phyloP scores from a whole-genome alignment of 345 rosid genomes.

The Euclidium syriacum region DNA sequence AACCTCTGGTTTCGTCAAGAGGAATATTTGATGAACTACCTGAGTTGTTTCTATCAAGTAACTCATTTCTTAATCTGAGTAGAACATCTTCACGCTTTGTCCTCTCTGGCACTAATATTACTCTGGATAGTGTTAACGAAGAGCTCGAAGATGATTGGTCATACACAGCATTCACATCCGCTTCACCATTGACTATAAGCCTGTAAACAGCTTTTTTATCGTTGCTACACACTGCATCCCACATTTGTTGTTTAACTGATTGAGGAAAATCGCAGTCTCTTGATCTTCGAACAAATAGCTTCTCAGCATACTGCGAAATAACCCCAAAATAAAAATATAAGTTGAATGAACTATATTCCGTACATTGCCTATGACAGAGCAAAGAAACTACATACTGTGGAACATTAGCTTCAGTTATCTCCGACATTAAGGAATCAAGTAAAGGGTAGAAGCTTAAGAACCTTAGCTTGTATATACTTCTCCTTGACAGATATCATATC shows the following conservation, averaged over 20 bases:
- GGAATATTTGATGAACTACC: conserved; percentile 51
- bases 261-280: conserved; percentile 51
- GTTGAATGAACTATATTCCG: not conserved
- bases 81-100: conserved; percentile 46
- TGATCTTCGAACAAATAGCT: conserved; percentile 73
- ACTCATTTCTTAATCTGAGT: conserved; percentile 52
- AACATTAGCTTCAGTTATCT: conserved; percentile 4
- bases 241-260: conserved; percentile 59
- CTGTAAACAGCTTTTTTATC: conserved; percentile 91
- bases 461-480: conserved; percentile 98
- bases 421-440: conserved; percentile 2
- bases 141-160: conserved; percentile 59
- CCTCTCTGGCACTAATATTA: conserved; percentile 75
- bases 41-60: conserved; percentile 59
- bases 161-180: conserved; percentile 61
- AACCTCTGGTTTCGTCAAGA: conserved; percentile 62
- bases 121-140: conserved; percentile 82
- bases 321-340: not conserved
- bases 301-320: conserved; percentile 76
- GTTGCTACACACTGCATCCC: conserved; percentile 86
- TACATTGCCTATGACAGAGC: not conserved
- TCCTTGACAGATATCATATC: conserved; percentile 90
- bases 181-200: conserved; percentile 67
- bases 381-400: conserved; percentile 11
- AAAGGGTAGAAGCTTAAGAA: conserved; percentile 30